Conservation (phyloP, 1,284 basidiomycete species). For the Microbotryum lychnidis-dioicae region DNA sequence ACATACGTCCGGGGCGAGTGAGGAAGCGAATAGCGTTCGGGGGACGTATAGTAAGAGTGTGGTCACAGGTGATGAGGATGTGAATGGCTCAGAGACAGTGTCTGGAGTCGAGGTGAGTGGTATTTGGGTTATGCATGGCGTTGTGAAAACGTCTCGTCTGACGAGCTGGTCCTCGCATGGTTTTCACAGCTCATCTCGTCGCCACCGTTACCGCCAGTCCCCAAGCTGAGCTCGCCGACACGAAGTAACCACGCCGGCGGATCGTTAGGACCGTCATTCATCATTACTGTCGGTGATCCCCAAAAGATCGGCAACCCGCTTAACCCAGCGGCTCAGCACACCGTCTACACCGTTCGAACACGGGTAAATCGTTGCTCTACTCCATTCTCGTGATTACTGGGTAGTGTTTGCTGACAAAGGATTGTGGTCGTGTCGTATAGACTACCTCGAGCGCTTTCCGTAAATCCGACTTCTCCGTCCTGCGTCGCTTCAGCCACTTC, state of each 20-base stretch:
- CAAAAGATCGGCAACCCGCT: constrained; percentile 64
- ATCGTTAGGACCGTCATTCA: constrained; percentile 44
- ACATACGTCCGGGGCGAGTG: not conserved
- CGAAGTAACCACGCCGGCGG: constrained; percentile 16
- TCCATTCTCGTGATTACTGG: not conserved
- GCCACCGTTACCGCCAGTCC: constrained; percentile 11
- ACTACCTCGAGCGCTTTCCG: constrained; percentile 75
- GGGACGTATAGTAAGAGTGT: constrained; percentile 25
- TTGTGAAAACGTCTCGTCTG: too few species aligned
- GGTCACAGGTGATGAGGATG: constrained; percentile 8
- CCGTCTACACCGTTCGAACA: constrained; percentile 89
- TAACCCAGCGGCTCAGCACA: constrained; percentile 81
- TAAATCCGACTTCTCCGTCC: constrained; percentile 75
- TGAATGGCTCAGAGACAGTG: not conserved
- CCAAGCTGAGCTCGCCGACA: constrained; percentile 8
- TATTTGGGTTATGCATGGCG: not conserved
- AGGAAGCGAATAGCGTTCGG: constrained; percentile 23
- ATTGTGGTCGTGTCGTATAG: constrained; percentile 39
- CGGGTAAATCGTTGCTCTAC: constrained; percentile 46
- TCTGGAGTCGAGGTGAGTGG: not conserved
- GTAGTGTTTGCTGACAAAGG: not conserved
- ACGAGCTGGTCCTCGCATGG: too few species aligned
- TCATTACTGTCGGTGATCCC: constrained; percentile 81
- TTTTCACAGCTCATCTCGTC: not conserved
- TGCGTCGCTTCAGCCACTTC: constrained; percentile 93